Evolutionary conservation across 768 basidiomycete genomes (phyloP).

Genomic region (Gloeopeniophorella convolvens): DNA sequence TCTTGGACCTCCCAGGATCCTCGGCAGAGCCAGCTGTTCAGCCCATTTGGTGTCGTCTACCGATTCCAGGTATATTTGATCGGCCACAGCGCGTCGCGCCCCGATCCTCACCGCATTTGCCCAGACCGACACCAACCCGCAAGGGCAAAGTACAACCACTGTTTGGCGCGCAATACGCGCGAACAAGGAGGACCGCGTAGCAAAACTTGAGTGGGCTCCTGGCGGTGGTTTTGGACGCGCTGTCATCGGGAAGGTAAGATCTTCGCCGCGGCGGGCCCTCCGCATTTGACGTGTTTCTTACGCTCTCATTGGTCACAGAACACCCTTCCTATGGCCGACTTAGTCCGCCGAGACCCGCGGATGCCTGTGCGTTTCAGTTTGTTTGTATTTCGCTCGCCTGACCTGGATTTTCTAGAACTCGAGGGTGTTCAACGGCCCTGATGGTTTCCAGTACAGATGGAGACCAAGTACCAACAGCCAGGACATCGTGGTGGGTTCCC

Average conservation of each 20-base stretch:
- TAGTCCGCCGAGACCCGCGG: conserved; percentile 63
- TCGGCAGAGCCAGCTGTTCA: conserved; percentile 77
- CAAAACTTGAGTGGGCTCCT: conserved; percentile 81
- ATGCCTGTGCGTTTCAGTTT: conserved; percentile 43
- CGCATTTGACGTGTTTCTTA: conserved; percentile 21
- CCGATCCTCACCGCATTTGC: conserved; percentile 24
- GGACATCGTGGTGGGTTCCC: conserved; percentile 43
- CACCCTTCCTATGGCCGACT: conserved; percentile 74
- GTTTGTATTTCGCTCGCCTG: conserved; percentile 12
- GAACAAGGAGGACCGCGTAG: conserved; percentile 83
- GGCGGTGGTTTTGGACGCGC: conserved; percentile 81
- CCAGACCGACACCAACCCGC: conserved; percentile 60
- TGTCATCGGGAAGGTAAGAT: conserved; percentile 71
- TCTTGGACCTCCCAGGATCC: conserved; percentile 87
- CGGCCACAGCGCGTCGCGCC: conserved; percentile 19
- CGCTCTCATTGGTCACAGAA: conserved; percentile 39
- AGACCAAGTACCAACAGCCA: conserved; percentile 49
- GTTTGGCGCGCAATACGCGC: conserved; percentile 76
- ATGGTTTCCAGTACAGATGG: conserved; percentile 78
- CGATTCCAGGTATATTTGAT: conserved; percentile 60
- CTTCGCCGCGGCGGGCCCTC: conserved; percentile 22
- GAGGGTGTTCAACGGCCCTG: conserved; percentile 73
- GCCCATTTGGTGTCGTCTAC: conserved; percentile 73
- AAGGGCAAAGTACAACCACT: conserved; percentile 67
- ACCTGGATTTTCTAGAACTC: conserved; percentile 23